Base-by-base conservation (phyloP, 2,329 filamentous ascomycete genomes). In the Colletotrichum eleusines region DNA sequence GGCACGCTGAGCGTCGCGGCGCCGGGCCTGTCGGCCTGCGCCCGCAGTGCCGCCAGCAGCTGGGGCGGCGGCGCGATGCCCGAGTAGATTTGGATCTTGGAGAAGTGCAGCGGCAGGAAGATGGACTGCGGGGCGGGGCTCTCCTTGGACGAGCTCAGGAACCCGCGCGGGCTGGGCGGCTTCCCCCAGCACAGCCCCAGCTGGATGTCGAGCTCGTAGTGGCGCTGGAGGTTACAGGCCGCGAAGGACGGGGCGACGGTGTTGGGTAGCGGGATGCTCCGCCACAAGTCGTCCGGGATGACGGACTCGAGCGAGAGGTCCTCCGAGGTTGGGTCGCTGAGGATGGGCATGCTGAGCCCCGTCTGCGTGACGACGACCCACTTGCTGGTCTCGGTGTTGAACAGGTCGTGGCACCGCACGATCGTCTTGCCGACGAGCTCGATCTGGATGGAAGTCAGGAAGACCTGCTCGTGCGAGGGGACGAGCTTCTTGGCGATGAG, bases 191-290 rank as follows among this genome's bases (percentile, higher is more conserved):
- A 90, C 46, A 98, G 80, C 1, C 94, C 94, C 9, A 97, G 84
- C 70, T 90, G 90, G 50, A 98, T 83, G 80, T 98, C 94, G 46
- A 99, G 82, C 78, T 95, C 92, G 79, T 99, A 98, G 62, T 84
- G 87, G 35, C 95, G 89, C 62, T 88, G 87, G 59, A 98, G 88
- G 79, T 98, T 98, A 81, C 96, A 99, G 1, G 94, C 94, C 59
- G 90, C 86, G 78, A 99, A 99, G 0, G 90, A 91, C 0, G 96
- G 96, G 12, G 94, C 91, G 14, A 99, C 90, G 0, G 93, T 95
- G 78, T 94, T 96, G 2, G 95, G 96, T 7, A 98, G 84, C 0
- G 90, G 84, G 60, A 89, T 85, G 50, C 85, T 84, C 73, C 88
- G 88, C 96, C 96, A 99, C 50, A 95, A 78, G 2, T 85, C 86